These are phyloP conservation scores for Yamadazyma mexicana DNA, from an alignment of 1,139 yeast species.

Conservation along the genomic window DNA sequence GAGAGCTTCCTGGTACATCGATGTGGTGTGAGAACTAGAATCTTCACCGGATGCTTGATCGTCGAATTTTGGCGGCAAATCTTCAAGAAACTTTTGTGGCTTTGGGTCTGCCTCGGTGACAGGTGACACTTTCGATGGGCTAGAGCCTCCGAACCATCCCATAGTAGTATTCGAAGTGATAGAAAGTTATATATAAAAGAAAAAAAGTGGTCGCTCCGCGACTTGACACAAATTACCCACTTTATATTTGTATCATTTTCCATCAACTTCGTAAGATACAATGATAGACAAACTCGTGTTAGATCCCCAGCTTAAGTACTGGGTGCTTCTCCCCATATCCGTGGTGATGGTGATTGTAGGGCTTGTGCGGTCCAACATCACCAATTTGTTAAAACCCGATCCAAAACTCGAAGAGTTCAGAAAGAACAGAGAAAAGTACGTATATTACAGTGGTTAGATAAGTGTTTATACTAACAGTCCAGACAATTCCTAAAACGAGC, in stretches of 20 bases:
- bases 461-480: background rate
- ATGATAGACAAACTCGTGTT: constrained; percentile 39
- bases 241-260: too few relatives aligned
- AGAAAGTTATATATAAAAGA: background rate
- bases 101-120: constrained; percentile 22
- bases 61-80: constrained; percentile 49
- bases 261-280: too few relatives aligned
- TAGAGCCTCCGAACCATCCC: constrained; percentile 34
- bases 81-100: constrained; percentile 26
- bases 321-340: constrained; percentile 92
- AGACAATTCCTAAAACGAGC: constrained; percentile 59
- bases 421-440: constrained; percentile 59
- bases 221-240: too few relatives aligned
- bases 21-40: constrained; percentile 5
- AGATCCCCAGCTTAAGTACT: constrained; percentile 80
- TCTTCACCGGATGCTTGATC: constrained; percentile 27
- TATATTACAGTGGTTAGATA: too few relatives aligned
- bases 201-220: too few relatives aligned
- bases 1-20: constrained; percentile 33
- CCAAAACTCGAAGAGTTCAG: constrained; percentile 55
- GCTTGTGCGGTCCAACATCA: constrained; percentile 68
- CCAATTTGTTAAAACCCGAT: constrained; percentile 56
- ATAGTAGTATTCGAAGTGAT: constrained; percentile 12
- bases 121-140: constrained; percentile 28
- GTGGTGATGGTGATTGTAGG: constrained; percentile 92